These are phyloP conservation scores for Ganoderma meredithae DNA, from an alignment of 1,284 basidiomycete species.

Conservation along the genomic window DNA sequence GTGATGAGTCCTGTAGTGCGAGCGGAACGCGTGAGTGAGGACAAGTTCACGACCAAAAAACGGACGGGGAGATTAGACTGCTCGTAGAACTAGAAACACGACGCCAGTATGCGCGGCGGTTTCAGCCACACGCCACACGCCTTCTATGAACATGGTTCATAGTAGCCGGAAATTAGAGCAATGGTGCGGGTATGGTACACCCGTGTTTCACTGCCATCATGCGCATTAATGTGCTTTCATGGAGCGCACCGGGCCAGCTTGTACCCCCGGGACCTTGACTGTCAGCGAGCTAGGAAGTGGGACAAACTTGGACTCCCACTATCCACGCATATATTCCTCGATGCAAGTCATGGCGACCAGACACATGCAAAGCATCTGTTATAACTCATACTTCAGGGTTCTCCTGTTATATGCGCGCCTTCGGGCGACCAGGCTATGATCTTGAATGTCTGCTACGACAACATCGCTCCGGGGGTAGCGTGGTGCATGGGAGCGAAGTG, in stretches of 20 bases:
- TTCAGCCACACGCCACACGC: background rate
- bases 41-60: background rate
- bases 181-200: no score
- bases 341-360: background rate
- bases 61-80: background rate
- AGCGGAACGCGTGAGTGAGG: background rate
- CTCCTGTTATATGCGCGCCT: no score
- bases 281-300: background rate
- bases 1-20: constrained; percentile 74
- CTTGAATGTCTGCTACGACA: background rate
- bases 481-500: background rate
- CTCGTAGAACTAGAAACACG: background rate
- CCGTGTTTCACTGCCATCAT: no score
- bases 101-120: background rate
- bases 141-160: background rate
- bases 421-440: no score
- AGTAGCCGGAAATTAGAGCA: background rate
- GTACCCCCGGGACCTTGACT: no score
- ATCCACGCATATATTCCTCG: background rate
- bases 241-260: no score
- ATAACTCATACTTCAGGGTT: no score
- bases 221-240: no score
- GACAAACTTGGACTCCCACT: background rate
- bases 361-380: background rate
- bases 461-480: background rate